Evolutionary conservation across 208 protist genomes (phyloP).

Genomic region (Trypanosoma rangeli): DNA sequence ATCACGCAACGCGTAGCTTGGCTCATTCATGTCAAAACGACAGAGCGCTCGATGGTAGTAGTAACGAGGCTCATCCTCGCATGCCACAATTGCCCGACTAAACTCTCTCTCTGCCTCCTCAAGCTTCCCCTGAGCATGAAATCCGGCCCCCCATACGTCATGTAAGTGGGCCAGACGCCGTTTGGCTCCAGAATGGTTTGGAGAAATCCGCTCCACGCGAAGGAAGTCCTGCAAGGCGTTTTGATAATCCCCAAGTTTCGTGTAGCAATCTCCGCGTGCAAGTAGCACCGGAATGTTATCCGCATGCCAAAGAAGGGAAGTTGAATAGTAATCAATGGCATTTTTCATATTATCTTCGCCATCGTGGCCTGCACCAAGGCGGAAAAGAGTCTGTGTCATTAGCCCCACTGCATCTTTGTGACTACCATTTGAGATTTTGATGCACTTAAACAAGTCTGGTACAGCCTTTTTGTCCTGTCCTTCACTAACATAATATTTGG

Average conservation of each 20-base stretch:
- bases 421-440: slow-evolving; percentile 79
- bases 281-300: slow-evolving; percentile 85
- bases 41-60: slow-evolving; percentile 84
- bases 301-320: slow-evolving; percentile 81
- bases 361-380: slow-evolving; percentile 53
- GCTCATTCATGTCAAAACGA: slow-evolving; percentile 77
- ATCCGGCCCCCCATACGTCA: slow-evolving; percentile 78
- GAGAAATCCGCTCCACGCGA: slow-evolving; percentile 52
- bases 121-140: slow-evolving; percentile 49
- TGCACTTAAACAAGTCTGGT: slow-evolving; percentile 79
- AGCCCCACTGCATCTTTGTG: slow-evolving; percentile 77
- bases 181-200: slow-evolving; percentile 48
- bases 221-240: slow-evolving; percentile 75
- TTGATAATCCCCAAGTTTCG: slow-evolving; percentile 77
- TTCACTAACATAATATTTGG: slow-evolving; percentile 59
- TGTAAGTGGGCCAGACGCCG: slow-evolving; percentile 76
- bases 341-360: slow-evolving; percentile 53
- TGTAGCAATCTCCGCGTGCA: slow-evolving; percentile 85
- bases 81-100: slow-evolving; percentile 80
- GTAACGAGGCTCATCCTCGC: slow-evolving; percentile 66
- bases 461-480: slow-evolving; percentile 71
- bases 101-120: slow-evolving; percentile 78
- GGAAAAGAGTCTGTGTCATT: slow-evolving; percentile 85
- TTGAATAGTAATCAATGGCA: slow-evolving; percentile 84
- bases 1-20: slow-evolving; percentile 79